Percentiles rank a stretch among this genome's conserved stretches.
Conservation (phyloP, 345 rosid genomes). For the Arabis alpina region DNA sequence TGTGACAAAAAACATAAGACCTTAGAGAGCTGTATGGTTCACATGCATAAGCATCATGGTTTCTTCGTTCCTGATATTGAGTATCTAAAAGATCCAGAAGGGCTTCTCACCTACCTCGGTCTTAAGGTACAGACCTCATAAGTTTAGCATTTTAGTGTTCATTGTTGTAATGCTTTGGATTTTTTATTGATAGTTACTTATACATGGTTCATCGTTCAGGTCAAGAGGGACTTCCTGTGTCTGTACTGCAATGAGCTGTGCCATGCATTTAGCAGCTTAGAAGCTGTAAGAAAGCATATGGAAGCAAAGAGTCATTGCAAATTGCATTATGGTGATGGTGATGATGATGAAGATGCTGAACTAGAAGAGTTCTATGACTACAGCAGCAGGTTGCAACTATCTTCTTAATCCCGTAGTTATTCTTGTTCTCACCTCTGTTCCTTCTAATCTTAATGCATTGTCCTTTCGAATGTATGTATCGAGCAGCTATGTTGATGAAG, state of each 20-base stretch:
- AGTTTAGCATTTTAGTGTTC: not conserved
- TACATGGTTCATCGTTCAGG: conserved; percentile 48
- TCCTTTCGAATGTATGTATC: conserved; percentile 9
- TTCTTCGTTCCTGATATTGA: conserved; percentile 88
- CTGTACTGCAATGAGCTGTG: conserved; percentile 84
- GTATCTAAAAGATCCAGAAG: conserved; percentile 86
- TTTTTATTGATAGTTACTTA: not conserved
- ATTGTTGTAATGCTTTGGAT: not conserved
- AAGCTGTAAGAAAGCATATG: conserved; percentile 98
- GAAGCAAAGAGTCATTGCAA: conserved; percentile 92
- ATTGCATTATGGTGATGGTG: conserved; percentile 90
- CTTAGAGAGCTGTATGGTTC: conserved; percentile 87
- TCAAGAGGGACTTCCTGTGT: conserved; percentile 83
- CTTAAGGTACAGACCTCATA: conserved; percentile 59
- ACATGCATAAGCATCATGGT: conserved; percentile 94
- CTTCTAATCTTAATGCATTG: conserved; percentile 5
- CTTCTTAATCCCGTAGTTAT: conserved; percentile 5
- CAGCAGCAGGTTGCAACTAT: conserved; percentile 69
- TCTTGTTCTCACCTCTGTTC: not conserved
- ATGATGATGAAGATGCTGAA: conserved; percentile 89
- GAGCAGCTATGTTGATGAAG: conserved; percentile 77
- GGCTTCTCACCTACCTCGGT: conserved; percentile 82
- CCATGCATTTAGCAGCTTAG: conserved; percentile 77
- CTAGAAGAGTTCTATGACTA: conserved; percentile 96
- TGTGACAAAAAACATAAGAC: conserved; percentile 66